Base-by-base conservation (phyloP, 177 flowering plant species). In the Vitis hybrid region DNA sequence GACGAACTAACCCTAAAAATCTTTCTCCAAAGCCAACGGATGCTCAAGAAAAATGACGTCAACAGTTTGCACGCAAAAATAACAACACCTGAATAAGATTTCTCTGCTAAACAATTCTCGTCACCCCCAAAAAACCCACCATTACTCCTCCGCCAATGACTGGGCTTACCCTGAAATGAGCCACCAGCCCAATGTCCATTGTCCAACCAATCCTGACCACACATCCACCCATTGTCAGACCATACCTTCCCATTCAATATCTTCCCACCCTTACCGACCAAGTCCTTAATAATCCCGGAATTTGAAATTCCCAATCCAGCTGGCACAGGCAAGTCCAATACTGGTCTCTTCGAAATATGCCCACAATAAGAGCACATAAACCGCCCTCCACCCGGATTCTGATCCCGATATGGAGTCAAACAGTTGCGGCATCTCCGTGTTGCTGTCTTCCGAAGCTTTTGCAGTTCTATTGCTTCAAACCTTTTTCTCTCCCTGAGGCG, bases 291-390 rank as follows among this genome's bases (percentile, higher is more conserved):
- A 63, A 90, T 79, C 65, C 95, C 90, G 11, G 89, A 75, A 73
- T 81, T 86, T 2, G 81, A 64, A 59, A 84, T 71, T 20, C 84
- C 86, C 75, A 85, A 35, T 6, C 88, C 89, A 14, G 83, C 82
- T 12, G 87, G 82, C 10, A 86, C 86, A 51, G 95, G 91, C 78
- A 94, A 81, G 68, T 94, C 98, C 58, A 94, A 68, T 64, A 92
- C 97, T 0, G 98, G 98, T 59, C 98, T 81, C 78, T 87, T 92
- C 1, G 98, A 94, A 20, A 92, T 77, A 75, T 94, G 98, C 61
- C 98, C 98, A 81, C 98, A 94, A 76, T 89, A 91, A 0, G 97
- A 87, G 73, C 98, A 94, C 98, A 94, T 92, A 71, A 90, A 94
- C 77, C 80, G 73, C 10, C 97, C 97, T 49, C 97, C 97, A 66